Conservation (phyloP, 2,329 filamentous ascomycete genomes). For the Diaporthe capsici region DNA sequence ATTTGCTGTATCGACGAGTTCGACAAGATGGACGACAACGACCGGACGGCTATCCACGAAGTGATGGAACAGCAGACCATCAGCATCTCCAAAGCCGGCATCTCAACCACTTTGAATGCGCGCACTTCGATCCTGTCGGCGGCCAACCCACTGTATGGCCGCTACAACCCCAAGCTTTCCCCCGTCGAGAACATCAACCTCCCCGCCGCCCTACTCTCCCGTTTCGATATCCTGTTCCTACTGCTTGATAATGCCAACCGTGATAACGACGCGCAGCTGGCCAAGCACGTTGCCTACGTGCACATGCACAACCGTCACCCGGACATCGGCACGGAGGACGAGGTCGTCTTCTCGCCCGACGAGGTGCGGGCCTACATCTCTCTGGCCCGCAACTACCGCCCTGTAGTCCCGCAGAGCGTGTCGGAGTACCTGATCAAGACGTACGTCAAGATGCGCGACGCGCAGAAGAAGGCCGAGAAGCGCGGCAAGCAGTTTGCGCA, state of each 20-base stretch:
- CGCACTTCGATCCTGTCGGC: conserved; percentile 96
- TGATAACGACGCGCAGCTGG: conserved; percentile 92
- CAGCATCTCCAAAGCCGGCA: conserved; percentile 83
- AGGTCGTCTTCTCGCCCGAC: conserved; percentile 87
- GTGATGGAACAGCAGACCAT: conserved; percentile 93
- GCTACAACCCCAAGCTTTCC: conserved; percentile 97
- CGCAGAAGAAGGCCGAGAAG: conserved; percentile 92
- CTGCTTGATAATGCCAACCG: conserved; percentile 94
- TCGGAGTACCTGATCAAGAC: conserved; percentile 98
- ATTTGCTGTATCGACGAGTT: conserved; percentile 92
- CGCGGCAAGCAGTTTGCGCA: conserved; percentile 94
- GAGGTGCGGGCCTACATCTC: conserved; percentile 98
- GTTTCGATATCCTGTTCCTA: conserved; percentile 97
- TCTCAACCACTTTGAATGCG: conserved; percentile 87
- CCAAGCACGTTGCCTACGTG: conserved; percentile 94
- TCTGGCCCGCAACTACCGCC: conserved; percentile 89
- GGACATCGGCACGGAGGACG: conserved; percentile 69
- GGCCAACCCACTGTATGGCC: conserved; percentile 96
- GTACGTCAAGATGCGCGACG: conserved; percentile 93
- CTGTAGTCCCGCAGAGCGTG: conserved; percentile 85
- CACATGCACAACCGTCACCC: conserved; percentile 98
- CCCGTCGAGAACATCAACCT: conserved; percentile 99
- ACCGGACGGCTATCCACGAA: conserved; percentile 87
- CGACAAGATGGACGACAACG: conserved; percentile 90
- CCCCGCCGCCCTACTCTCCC: conserved; percentile 94